phyloP scores from a whole-genome alignment of 768 basidiomycete species.

The Termitomyces sp. region DNA sequence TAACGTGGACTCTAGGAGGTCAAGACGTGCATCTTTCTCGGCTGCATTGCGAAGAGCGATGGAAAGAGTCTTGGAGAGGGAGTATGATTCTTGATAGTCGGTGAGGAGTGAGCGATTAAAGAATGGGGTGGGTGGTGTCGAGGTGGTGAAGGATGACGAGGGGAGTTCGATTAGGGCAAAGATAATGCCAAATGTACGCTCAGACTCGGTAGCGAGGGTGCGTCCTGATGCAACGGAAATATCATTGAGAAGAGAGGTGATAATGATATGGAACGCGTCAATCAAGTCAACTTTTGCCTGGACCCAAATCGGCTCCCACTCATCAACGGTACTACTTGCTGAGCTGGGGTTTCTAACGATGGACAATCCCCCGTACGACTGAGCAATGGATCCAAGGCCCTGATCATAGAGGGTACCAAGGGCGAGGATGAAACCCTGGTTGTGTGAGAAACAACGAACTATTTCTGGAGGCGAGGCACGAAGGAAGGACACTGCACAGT shows the following conservation, averaged over 20 bases:
- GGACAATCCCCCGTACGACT: slow-evolving; percentile 54
- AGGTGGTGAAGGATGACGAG: slow-evolving; percentile 23
- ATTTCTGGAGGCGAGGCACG: slow-evolving; percentile 43
- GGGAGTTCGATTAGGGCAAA: slow-evolving; percentile 52
- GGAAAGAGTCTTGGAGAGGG: slow-evolving; percentile 45
- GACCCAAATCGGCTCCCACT: slow-evolving; percentile 71
- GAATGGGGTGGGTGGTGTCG: slow-evolving; percentile 41
- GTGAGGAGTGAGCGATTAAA: slow-evolving; percentile 60
- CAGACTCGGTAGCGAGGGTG: slow-evolving; percentile 39
- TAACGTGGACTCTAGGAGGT: slow-evolving; percentile 50
- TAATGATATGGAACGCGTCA: slow-evolving; percentile 60
- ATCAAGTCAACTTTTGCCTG: slow-evolving; percentile 69
- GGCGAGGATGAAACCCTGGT: slow-evolving; percentile 45
- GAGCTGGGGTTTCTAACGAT: slow-evolving; percentile 19
- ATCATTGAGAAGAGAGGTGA: slow-evolving; percentile 44
- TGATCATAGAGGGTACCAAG: slow-evolving; percentile 57
- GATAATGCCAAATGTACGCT: slow-evolving; percentile 51
- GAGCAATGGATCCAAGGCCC: slow-evolving; percentile 48
- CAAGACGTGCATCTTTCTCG: slow-evolving; percentile 53
- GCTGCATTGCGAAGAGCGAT: slow-evolving; percentile 35
- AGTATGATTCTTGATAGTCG: slow-evolving; percentile 69
- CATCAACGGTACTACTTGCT: slow-evolving; percentile 33
- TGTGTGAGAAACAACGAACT: slow-evolving; percentile 45
- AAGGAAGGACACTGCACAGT: slow-evolving; percentile 51
- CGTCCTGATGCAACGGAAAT: slow-evolving; percentile 37